These are phyloP conservation scores for Ganoderma sp. DNA, from an alignment of 1,284 basidiomycete genomes.

Conservation along the genomic window DNA sequence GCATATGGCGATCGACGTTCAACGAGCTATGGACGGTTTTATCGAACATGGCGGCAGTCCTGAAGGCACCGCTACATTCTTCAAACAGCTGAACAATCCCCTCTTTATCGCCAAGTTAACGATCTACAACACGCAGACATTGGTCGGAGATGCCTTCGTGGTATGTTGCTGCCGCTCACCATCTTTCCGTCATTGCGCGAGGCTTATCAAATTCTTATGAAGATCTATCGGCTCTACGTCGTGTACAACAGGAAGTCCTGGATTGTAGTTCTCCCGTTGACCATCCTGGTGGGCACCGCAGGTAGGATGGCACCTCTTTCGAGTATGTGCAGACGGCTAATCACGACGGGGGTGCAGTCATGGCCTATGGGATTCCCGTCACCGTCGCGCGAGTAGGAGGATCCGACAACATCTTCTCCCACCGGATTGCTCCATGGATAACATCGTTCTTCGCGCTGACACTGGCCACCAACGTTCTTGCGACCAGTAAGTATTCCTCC, in stretches of 20 bases:
- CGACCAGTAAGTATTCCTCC: slow-evolving; percentile 14
- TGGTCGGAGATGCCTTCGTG: slow-evolving; percentile 25
- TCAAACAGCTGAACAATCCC: slow-evolving; percentile 10
- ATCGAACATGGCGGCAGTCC: slow-evolving; percentile 12
- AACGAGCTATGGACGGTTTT: slow-evolving; percentile 20
- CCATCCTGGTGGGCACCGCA: slow-evolving; percentile 9
- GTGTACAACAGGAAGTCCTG: slow-evolving; percentile 17
- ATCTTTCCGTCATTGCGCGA: too few relatives aligned
- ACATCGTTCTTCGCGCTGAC: slow-evolving; percentile 23
- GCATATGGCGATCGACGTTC: slow-evolving; percentile 23
- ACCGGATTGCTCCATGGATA: slow-evolving; percentile 20
- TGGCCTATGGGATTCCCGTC: slow-evolving; percentile 12
- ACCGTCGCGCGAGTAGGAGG: slow-evolving; percentile 9
- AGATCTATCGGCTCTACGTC: slow-evolving; percentile 23
- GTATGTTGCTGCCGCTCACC: background rate
- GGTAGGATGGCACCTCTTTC: background rate
- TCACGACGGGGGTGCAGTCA: background rate
- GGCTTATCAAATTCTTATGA: background rate
- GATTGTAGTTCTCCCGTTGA: slow-evolving; percentile 8
- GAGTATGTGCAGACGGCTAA: too few relatives aligned
- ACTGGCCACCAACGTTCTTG: slow-evolving; percentile 24
- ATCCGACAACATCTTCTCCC: slow-evolving; percentile 17
- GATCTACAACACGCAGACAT: slow-evolving; percentile 20
- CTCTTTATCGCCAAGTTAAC: slow-evolving; percentile 15
- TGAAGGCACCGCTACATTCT: slow-evolving; percentile 10